Evolutionary conservation across 768 basidiomycete genomes (phyloP).

Genomic region (Russula earlei): DNA sequence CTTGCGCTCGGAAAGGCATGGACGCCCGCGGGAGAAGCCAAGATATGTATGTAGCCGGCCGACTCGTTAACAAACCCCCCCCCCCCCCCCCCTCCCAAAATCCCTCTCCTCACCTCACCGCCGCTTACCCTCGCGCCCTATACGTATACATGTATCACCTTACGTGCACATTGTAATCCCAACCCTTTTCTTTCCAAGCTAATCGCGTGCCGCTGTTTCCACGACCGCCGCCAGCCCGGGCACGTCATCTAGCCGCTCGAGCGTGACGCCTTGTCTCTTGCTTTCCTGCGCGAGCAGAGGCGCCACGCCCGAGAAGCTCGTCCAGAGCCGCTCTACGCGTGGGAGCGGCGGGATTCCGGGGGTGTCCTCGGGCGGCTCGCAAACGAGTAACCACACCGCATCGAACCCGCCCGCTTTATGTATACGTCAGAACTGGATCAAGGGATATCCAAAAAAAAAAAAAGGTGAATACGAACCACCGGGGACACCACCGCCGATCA

Average conservation of each 20-base stretch:
- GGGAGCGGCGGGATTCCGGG: conserved; percentile 40
- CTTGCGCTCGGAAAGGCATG: conserved; percentile 73
- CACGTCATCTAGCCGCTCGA: conserved; percentile 45
- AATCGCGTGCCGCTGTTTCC: neutral
- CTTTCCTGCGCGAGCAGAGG: conserved; percentile 69
- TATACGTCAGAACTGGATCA: neutral
- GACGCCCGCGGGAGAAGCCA: conserved; percentile 60
- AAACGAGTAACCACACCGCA: conserved; percentile 87
- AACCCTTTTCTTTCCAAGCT: neutral
- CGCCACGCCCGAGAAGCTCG: conserved; percentile 53
- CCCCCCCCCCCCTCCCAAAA: no score
- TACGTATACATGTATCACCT: conserved; percentile 2
- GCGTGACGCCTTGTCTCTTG: conserved; percentile 48
- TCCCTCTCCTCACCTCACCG: neutral
- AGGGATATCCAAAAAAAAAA: neutral
- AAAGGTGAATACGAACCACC: conserved; percentile 60
- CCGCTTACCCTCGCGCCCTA: neutral
- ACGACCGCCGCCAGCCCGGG: conserved; percentile 15
- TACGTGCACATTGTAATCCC: conserved; percentile 11
- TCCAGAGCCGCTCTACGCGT: conserved; percentile 64
- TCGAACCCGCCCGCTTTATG: conserved; percentile 88
- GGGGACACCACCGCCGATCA: conserved; percentile 92
- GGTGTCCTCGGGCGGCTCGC: conserved; percentile 41
- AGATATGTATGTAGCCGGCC: conserved; percentile 50
- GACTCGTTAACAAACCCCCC: neutral